Evolutionary conservation across 805 yeast genomes (phyloP).

Genomic region (Ogataea angusta): DNA sequence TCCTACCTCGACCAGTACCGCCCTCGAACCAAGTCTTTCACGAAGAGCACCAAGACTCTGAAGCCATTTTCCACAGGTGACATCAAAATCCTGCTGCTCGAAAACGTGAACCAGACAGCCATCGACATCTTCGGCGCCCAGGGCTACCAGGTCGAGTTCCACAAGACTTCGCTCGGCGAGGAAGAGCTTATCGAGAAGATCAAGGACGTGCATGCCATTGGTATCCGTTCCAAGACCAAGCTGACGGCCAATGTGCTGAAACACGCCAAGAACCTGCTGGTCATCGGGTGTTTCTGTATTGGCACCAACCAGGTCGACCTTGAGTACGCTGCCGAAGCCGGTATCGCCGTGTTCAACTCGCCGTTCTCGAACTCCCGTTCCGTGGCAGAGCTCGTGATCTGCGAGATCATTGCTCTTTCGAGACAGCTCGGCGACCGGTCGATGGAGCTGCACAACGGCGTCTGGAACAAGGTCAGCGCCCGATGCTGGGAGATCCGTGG

Average conservation of each 20-base stretch:
- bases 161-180: constrained; percentile 85
- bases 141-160: constrained; percentile 96
- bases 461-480: constrained; percentile 94
- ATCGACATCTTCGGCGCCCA: constrained; percentile 78
- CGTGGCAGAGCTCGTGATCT: constrained; percentile 95
- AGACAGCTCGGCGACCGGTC: constrained; percentile 97
- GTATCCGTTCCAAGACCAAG: constrained; percentile 96
- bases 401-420: constrained; percentile 89
- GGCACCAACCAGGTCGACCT: constrained; percentile 98
- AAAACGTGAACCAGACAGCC: constrained; percentile 93
- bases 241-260: constrained; percentile 73
- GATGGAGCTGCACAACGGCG: constrained; percentile 90
- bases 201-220: constrained; percentile 91
- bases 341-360: constrained; percentile 87
- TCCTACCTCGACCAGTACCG: constrained; percentile 60
- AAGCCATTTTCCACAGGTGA: constrained; percentile 97
- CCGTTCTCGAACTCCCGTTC: constrained; percentile 98
- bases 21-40: constrained; percentile 35
- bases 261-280: constrained; percentile 86
- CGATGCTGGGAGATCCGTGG: constrained; percentile 99
- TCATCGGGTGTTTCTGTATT: constrained; percentile 96
- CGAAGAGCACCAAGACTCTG: constrained; percentile 62
- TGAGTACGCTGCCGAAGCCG: constrained; percentile 84
- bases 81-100: constrained; percentile 84
- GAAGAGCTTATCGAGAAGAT: constrained; percentile 93